Conservation (phyloP, 768 basidiomycete species). For the Galerina marginata region DNA sequence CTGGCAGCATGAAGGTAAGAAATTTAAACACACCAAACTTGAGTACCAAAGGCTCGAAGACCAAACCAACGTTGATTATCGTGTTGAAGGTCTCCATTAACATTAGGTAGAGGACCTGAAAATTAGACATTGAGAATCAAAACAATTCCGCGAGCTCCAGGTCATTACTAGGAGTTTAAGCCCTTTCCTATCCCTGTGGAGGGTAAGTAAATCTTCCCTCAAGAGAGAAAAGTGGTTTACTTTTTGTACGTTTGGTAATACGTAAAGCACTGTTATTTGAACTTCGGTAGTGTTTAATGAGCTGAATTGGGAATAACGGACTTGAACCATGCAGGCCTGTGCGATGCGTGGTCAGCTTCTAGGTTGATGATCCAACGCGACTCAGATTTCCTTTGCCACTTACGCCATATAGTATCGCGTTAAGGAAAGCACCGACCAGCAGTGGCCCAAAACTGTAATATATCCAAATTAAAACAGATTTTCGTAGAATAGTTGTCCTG, state of each 20-base stretch:
- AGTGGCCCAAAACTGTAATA: conserved; percentile 13
- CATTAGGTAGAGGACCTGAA: conserved; percentile 38
- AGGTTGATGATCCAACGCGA: not conserved
- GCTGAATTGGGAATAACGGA: conserved; percentile 9
- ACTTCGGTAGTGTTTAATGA: not conserved
- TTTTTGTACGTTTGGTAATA: conserved; percentile 43
- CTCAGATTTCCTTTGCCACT: conserved; percentile 5
- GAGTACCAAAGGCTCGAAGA: conserved; percentile 46
- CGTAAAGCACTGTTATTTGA: conserved; percentile 29
- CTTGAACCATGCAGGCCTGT: conserved; percentile 37
- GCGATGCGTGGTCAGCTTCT: not conserved
- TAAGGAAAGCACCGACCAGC: conserved; percentile 33
- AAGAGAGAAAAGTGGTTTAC: conserved; percentile 19
- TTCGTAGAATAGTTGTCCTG: no score
- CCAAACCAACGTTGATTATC: conserved; percentile 37
- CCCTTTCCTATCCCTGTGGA: conserved; percentile 36
- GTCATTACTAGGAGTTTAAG: conserved; percentile 38
- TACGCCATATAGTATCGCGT: conserved; percentile 40
- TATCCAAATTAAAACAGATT: not conserved
- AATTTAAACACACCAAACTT: conserved; percentile 34
- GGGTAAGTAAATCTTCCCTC: not conserved
- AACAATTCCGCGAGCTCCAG: not conserved
- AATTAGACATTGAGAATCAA: not conserved
- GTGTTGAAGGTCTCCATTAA: conserved; percentile 43
- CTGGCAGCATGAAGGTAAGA: no score